Conservation (phyloP, 2,329 filamentous ascomycete species). For the Aureobasidium lini region DNA sequence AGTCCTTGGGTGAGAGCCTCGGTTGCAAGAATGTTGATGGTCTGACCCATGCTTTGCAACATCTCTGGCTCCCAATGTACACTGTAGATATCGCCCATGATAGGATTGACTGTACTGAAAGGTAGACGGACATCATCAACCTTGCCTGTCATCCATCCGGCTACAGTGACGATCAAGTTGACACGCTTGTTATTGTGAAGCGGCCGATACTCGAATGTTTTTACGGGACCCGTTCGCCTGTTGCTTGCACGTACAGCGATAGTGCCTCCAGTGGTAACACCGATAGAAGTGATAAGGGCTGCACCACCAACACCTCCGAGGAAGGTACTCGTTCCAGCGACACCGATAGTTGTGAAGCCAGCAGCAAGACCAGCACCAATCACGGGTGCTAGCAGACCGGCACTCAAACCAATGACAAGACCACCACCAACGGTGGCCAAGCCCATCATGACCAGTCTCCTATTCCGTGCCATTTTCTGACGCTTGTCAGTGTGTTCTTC, state of each 20-base stretch:
- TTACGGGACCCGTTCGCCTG: constrained; percentile 81
- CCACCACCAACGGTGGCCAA: constrained; percentile 92
- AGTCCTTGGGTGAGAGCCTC: constrained; percentile 95
- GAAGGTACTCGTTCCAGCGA: constrained; percentile 81
- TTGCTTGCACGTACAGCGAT: constrained; percentile 83
- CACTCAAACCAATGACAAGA: constrained; percentile 89
- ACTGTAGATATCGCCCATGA: constrained; percentile 98
- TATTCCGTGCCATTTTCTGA: constrained; percentile 71
- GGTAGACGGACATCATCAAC: constrained; percentile 93
- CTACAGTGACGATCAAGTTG: constrained; percentile 89
- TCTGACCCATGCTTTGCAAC: constrained; percentile 95
- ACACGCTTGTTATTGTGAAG: constrained; percentile 97
- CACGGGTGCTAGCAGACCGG: constrained; percentile 81
- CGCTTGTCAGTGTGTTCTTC: constrained; percentile 85
- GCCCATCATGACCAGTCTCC: constrained; percentile 89
- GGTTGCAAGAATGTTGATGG: constrained; percentile 95
- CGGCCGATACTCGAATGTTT: constrained; percentile 93
- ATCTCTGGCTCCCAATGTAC: constrained; percentile 97
- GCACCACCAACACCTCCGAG: constrained; percentile 86
- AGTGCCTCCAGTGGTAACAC: constrained; percentile 75
- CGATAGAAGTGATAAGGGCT: constrained; percentile 85
- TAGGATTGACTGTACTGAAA: constrained; percentile 90
- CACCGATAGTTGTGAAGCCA: constrained; percentile 90
- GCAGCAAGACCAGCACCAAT: constrained; percentile 91
- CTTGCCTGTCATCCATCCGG: constrained; percentile 98